Conservation (phyloP, 2,329 filamentous ascomycete species). For the Tolypocladium tropicale region DNA sequence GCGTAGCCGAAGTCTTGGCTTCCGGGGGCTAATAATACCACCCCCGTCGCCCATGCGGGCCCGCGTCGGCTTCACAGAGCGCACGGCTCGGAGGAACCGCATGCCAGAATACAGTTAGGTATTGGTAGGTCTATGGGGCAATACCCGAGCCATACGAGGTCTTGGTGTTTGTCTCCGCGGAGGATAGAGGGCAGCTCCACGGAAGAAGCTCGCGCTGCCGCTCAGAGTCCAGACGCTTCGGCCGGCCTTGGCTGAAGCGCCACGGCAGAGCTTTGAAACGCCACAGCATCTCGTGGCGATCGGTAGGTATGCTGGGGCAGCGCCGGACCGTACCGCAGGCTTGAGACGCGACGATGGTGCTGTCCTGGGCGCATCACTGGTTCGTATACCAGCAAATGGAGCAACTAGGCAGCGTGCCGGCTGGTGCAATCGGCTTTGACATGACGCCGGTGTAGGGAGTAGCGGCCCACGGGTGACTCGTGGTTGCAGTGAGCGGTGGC, state of each 20-base stretch:
- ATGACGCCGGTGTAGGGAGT: neutral
- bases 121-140: too few species aligned
- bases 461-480: neutral
- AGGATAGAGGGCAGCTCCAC: neutral
- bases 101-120: too few species aligned
- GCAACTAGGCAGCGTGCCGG: neutral
- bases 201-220: neutral
- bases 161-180: neutral
- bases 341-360: neutral
- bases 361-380: too few species aligned
- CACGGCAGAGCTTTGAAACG: neutral
- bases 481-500: neutral
- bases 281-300: neutral
- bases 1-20: neutral
- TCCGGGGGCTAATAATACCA: neutral
- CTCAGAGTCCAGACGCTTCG: neutral
- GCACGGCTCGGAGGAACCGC: too few species aligned
- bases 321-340: too few species aligned
- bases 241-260: neutral
- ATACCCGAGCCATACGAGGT: too few species aligned
- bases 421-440: neutral
- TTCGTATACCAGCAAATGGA: too few species aligned
- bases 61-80: neutral
- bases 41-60: neutral
- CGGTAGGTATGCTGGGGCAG: too few species aligned